Evolutionary conservation across 148 eudicot species (phyloP).

Genomic region (Chenopodium suecicum): DNA sequence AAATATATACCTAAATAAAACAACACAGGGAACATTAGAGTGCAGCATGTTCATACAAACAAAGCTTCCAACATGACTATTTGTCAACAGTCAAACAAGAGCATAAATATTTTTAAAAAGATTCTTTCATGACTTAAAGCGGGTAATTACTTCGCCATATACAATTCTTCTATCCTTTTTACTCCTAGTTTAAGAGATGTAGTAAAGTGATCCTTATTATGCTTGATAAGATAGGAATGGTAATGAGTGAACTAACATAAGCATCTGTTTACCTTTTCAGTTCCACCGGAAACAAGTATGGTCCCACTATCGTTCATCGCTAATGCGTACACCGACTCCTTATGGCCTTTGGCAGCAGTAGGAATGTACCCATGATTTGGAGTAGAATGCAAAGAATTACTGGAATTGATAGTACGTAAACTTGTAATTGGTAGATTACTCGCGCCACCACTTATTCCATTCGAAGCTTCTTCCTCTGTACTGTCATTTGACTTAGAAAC

Average conservation of each 20-base stretch:
- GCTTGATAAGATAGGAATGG: background rate
- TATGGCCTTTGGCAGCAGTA: slow-evolving; percentile 94
- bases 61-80: background rate
- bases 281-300: slow-evolving; percentile 98
- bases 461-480: slow-evolving; percentile 61
- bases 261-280: slow-evolving; percentile 73
- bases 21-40: background rate
- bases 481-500: slow-evolving; percentile 63
- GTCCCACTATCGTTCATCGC: slow-evolving; percentile 87
- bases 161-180: background rate
- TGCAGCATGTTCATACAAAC: background rate
- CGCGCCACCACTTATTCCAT: slow-evolving; percentile 56
- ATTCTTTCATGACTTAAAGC: background rate
- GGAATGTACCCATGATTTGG: slow-evolving; percentile 76
- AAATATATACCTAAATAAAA: background rate
- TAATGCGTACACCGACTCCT: slow-evolving; percentile 95
- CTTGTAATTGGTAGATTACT: slow-evolving; percentile 50
- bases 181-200: background rate
- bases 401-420: slow-evolving; percentile 69
- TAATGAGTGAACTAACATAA: slow-evolving; percentile 6
- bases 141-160: background rate
- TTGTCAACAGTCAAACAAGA: background rate
- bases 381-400: slow-evolving; percentile 61
- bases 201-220: background rate
- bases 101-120: background rate